A percentile compares a stretch with the other conserved stretches of the same genome.
These are phyloP conservation scores for Knufia fluminis DNA, from an alignment of 2,329 filamentous ascomycete genomes.

Conservation along the genomic window DNA sequence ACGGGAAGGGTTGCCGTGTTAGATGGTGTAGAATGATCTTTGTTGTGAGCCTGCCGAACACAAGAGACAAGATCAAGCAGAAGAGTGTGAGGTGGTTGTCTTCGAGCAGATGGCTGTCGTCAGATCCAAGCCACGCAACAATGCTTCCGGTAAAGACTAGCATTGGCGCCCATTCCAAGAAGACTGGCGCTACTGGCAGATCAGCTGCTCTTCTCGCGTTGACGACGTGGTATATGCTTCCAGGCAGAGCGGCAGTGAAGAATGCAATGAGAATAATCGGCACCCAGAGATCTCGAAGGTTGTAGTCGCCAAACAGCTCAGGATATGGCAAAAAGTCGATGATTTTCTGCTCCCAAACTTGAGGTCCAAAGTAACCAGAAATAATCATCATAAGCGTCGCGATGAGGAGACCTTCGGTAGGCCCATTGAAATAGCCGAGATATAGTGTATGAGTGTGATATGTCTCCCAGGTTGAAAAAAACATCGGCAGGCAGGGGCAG, in stretches of 20 bases:
- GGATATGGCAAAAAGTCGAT: slow-evolving; percentile 58
- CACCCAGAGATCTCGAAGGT: slow-evolving; percentile 84
- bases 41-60: slow-evolving; percentile 95
- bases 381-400: slow-evolving; percentile 77
- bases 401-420: slow-evolving; percentile 88
- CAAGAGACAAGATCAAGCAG: slow-evolving; percentile 89
- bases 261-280: slow-evolving; percentile 58
- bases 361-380: slow-evolving; percentile 79
- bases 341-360: slow-evolving; percentile 73
- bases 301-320: slow-evolving; percentile 57
- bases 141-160: slow-evolving; percentile 66
- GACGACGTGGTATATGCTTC: slow-evolving; percentile 79
- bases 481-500: slow-evolving; percentile 90
- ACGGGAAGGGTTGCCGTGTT: slow-evolving; percentile 86
- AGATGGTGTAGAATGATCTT: slow-evolving; percentile 98
- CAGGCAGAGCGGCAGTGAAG: slow-evolving; percentile 68
- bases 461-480: slow-evolving; percentile 99
- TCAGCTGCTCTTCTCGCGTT: slow-evolving; percentile 62
- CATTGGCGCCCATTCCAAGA: slow-evolving; percentile 92
- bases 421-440: slow-evolving; percentile 91
- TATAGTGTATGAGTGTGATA: slow-evolving; percentile 98
- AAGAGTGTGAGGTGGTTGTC: slow-evolving; percentile 88
- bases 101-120: slow-evolving; percentile 68
- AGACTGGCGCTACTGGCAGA: slow-evolving; percentile 69
- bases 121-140: slow-evolving; percentile 79